These are phyloP conservation scores for Puccinia coronata DNA, from an alignment of 1,284 basidiomycete genomes.

Conservation along the genomic window DNA sequence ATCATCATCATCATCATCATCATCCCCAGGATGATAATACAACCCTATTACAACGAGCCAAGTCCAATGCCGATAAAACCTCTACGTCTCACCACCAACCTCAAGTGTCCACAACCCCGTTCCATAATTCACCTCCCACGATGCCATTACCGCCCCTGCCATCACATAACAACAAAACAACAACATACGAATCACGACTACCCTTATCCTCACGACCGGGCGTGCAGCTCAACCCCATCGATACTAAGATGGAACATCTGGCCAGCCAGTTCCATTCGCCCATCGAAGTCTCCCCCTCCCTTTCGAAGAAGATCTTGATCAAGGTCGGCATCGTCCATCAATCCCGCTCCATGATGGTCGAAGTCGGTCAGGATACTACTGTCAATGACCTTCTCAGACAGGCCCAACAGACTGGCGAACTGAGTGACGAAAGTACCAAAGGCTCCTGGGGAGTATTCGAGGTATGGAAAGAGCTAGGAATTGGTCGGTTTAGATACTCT, in stretches of 20 bases:
- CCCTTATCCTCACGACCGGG: neutral
- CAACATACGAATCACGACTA: neutral
- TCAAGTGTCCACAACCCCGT: neutral
- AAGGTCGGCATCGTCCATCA: conserved; percentile 40
- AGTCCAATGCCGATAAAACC: neutral
- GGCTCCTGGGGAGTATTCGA: conserved; percentile 47
- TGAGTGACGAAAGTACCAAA: conserved; percentile 5
- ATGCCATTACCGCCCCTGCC: neutral
- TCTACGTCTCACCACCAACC: too few species aligned
- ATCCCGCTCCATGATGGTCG: conserved; percentile 28
- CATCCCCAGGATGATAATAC: neutral
- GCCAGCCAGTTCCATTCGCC: neutral
- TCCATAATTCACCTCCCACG: neutral
- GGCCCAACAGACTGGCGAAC: neutral
- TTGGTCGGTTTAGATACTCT: conserved; percentile 32
- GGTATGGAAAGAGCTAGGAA: conserved; percentile 43
- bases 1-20: too few species aligned
- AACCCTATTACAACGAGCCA: neutral
- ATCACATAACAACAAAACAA: neutral
- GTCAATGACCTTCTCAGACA: conserved; percentile 24
- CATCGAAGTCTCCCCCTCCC: neutral
- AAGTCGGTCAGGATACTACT: conserved; percentile 17
- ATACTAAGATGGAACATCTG: neutral
- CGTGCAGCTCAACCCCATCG: neutral
- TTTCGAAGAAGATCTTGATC: conserved; percentile 5